Evolutionary conservation across 306 rosid genomes (phyloP).

Genomic region (Astragalus membranaceus): DNA sequence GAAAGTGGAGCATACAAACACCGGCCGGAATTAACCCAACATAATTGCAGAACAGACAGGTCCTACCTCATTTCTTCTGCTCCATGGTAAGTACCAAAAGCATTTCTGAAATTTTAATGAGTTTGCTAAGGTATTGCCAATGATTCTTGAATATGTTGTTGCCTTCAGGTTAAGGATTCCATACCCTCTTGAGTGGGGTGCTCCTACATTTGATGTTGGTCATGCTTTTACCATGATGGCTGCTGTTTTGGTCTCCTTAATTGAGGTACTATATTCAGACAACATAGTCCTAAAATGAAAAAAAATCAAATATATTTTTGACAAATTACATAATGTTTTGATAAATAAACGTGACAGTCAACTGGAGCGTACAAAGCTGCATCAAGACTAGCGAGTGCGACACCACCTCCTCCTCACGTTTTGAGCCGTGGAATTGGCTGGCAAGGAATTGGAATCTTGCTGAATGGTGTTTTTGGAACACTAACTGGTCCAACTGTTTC

Average conservation of each 20-base stretch:
- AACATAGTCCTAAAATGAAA: not conserved
- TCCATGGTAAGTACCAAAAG: constrained; percentile 66
- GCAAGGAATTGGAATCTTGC: constrained; percentile 94
- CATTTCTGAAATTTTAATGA: not conserved
- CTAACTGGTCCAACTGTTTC: constrained; percentile 82
- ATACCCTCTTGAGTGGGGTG: constrained; percentile 98
- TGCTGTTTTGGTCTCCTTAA: constrained; percentile 88
- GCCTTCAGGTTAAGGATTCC: constrained; percentile 81
- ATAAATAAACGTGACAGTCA: constrained; percentile 45
- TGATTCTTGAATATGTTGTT: constrained; percentile 23
- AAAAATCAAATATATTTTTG: not conserved
- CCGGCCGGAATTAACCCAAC: constrained; percentile 67
- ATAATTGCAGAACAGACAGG: constrained; percentile 76
- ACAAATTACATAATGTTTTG: not conserved
- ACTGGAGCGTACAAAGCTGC: constrained; percentile 98
- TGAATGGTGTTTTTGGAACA: constrained; percentile 93
- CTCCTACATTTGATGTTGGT: constrained; percentile 89
- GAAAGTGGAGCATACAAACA: constrained; percentile 95
- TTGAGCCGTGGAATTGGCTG: constrained; percentile 98
- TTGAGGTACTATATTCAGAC: constrained; percentile 57
- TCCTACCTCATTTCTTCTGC: constrained; percentile 94
- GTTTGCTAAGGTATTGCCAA: not conserved
- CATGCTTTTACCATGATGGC: constrained; percentile 98
- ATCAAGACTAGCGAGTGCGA: constrained; percentile 91
- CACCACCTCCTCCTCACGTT: constrained; percentile 98